Percentiles rank a stretch among this genome's conserved stretches.
phyloP scores from a whole-genome alignment of 179 eudicot species.

The Sideroxylon spinosum region DNA sequence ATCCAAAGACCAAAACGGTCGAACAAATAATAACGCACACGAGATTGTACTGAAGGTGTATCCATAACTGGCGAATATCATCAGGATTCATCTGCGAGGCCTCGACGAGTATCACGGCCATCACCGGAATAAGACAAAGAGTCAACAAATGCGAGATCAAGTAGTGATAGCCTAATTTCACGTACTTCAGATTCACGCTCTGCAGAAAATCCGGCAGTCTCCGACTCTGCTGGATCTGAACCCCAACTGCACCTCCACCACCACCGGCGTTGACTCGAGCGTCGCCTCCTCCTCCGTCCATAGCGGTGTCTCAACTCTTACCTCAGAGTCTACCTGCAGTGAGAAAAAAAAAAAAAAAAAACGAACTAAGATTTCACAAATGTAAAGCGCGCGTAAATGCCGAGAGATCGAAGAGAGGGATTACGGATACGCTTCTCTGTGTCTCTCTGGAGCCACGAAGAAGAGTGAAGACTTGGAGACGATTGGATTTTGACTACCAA shows the following conservation, averaged over 20 bases:
- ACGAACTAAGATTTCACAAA: too few species aligned
- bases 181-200: slow-evolving; percentile 57
- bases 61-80: slow-evolving; percentile 50
- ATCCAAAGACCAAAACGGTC: slow-evolving; percentile 43
- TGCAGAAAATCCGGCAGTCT: slow-evolving; percentile 61
- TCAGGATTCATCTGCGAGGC: slow-evolving; percentile 48
- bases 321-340: too few species aligned
- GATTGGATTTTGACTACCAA: too few species aligned
- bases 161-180: slow-evolving; percentile 69
- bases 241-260: slow-evolving; percentile 15
- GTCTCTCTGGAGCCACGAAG: too few species aligned
- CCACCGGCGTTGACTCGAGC: neutral
- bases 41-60: slow-evolving; percentile 52
- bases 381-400: too few species aligned
- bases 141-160: slow-evolving; percentile 48
- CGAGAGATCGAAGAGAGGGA: too few species aligned
- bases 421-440: too few species aligned
- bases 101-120: slow-evolving; percentile 28
- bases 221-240: slow-evolving; percentile 28
- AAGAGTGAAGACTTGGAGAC: too few species aligned
- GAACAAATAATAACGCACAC: slow-evolving; percentile 35
- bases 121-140: slow-evolving; percentile 53
- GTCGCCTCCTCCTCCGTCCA: slow-evolving; percentile 15
- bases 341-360: too few species aligned
- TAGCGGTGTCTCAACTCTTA: neutral